A percentile compares a stretch with the other conserved stretches of the same genome.
phyloP scores from a whole-genome alignment of 352 stramenopile species.

The Phytophthora foliorum region DNA sequence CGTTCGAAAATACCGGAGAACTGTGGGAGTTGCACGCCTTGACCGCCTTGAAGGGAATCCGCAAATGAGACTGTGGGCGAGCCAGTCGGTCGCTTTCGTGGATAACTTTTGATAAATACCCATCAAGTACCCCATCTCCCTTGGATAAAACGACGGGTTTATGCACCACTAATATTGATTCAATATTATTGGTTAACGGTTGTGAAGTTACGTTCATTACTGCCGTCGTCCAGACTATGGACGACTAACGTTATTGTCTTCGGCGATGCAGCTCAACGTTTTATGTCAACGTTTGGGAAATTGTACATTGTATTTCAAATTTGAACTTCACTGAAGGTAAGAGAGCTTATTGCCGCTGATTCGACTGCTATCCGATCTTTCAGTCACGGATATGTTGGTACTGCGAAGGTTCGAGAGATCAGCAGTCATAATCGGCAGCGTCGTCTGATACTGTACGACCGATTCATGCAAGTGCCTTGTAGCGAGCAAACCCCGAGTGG shows the following conservation, averaged over 20 bases:
- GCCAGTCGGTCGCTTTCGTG: not conserved
- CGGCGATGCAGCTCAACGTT: not conserved
- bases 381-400: not conserved
- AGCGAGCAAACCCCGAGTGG: slow-evolving; percentile 41
- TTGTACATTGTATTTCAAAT: not conserved
- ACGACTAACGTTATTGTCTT: too few relatives aligned
- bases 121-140: not conserved
- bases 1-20: slow-evolving; percentile 12
- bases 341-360: not conserved
- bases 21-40: not conserved
- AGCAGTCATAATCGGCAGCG: not conserved
- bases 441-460: not conserved
- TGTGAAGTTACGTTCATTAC: too few relatives aligned
- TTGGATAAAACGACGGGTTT: too few relatives aligned
- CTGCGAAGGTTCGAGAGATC: not conserved
- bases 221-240: too few relatives aligned
- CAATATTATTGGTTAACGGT: too few relatives aligned
- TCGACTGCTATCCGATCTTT: not conserved
- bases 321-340: not conserved
- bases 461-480: not conserved
- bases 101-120: not conserved
- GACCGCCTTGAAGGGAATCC: slow-evolving; percentile 6
- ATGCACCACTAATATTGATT: too few relatives aligned
- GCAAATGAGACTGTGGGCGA: slow-evolving; percentile 4
- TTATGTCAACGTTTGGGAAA: too few relatives aligned